Base-by-base conservation (phyloP, 75 land plant species). In the Chamaecyparis obtusa region DNA sequence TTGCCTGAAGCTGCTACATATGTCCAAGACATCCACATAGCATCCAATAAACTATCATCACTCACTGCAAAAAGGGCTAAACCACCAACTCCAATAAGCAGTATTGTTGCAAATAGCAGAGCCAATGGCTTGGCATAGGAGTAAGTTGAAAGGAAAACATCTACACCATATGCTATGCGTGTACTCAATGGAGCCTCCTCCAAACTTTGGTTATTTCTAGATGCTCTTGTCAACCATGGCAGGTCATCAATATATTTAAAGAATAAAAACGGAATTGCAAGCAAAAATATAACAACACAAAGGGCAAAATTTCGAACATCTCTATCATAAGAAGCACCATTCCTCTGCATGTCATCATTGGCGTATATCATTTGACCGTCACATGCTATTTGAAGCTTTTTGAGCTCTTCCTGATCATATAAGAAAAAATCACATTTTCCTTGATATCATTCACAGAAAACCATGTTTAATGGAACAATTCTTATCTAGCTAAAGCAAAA, bases 21-120 rank as follows among this genome's bases (percentile, higher is more conserved):
- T 19, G 94, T 93, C 96, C 96, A 95, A 19, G 96, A 94, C 33
- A 91, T 81, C 96, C 96, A 95, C 48, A 95, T 83, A 83, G 92
- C 91, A 69, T 93, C 93, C 10, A 87, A 88, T 24, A 92, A 86
- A 83, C 89, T 87, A 82, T 90, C 94, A 83, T 89, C 93, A 57
- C 91, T 92, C 86, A 93, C 96, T 43, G 92, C 94, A 90, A 83
- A 95, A n/a, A 95, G 92, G 24, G 96, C 92, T 86, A 95, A 88
- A 7, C 96, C 94, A 64, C 96, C 96, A 72, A 93, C 85, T 77
- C 86, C 87, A 83, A 94, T 94, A 17, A 94, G 91, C 77, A 94
- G 56, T 36, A 94, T 64, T 37, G 95, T 94, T 57, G 95, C 95
- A 77, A 94, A 51, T n/a, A 94, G 85, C 69, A 94, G 83, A 14